Evolutionary conservation across 2,329 filamentous ascomycete species (phyloP).

Genomic region (Sporothrix humicola): DNA sequence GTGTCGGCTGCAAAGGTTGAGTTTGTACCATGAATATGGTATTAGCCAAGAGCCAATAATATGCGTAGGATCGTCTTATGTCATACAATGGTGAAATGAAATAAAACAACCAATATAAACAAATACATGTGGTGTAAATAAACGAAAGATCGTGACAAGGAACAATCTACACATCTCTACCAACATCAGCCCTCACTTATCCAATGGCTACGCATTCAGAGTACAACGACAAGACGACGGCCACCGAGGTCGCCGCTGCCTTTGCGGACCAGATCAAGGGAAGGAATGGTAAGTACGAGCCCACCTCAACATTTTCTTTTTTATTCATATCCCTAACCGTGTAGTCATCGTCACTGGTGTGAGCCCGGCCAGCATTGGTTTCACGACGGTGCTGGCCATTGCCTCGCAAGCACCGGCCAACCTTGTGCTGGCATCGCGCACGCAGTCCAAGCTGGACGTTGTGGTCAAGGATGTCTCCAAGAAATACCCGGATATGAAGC

Average conservation of each 20-base stretch:
- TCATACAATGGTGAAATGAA: neutral
- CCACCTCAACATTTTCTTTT: too few species aligned
- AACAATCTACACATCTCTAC: too few species aligned
- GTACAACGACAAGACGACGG: constrained; percentile 36
- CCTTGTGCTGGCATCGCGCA: constrained; percentile 55
- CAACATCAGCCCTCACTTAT: too few species aligned
- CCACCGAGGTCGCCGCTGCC: constrained; percentile 37
- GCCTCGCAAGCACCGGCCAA: constrained; percentile 51
- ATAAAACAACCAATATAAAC: neutral
- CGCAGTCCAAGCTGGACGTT: constrained; percentile 49
- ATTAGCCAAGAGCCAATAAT: neutral
- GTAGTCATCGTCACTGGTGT: constrained; percentile 47
- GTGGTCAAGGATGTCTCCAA: constrained; percentile 48
- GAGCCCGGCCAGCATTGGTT: constrained; percentile 51
- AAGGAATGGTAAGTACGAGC: constrained; percentile 34
- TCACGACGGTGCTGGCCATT: constrained; percentile 50
- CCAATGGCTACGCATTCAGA: constrained; percentile 38
- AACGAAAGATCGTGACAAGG: too few species aligned
- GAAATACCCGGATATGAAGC: constrained; percentile 38
- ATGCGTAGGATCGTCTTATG: neutral
- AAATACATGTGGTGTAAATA: neutral
- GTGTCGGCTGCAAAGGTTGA: too few species aligned
- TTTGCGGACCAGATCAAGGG: constrained; percentile 36
- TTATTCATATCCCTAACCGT: too few species aligned
- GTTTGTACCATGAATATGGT: too few species aligned